Percentiles rank a stretch among this genome's conserved stretches.
Evolutionary conservation across 371 early-diverging fungal genomes (phyloP).

Genomic region (Globomyces sp.): DNA sequence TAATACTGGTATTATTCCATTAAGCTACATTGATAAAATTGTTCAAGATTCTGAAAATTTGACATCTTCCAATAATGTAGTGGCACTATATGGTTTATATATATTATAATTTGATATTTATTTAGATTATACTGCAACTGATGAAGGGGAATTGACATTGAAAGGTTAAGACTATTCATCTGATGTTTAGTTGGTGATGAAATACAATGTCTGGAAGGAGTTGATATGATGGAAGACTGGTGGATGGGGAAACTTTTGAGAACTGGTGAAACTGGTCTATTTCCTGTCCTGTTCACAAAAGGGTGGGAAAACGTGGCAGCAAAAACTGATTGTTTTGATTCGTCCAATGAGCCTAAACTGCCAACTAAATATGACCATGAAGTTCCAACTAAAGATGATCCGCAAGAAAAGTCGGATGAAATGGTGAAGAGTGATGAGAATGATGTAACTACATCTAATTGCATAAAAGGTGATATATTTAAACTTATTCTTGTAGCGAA

Average conservation of each 20-base stretch:
- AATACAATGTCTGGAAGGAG: constrained; percentile 31
- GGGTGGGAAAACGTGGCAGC: constrained; percentile 40
- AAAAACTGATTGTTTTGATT: neutral
- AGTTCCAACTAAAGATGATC: neutral
- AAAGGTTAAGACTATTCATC: neutral
- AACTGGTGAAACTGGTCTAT: constrained; percentile 35
- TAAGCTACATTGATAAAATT: constrained; percentile 59
- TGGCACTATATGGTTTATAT: neutral
- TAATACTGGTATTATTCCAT: constrained; percentile 69
- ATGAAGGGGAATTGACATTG: constrained; percentile 36
- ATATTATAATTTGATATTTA: constrained; percentile 1
- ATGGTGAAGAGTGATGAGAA: neutral
- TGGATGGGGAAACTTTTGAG: constrained; percentile 37
- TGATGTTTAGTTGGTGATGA: constrained; percentile 31
- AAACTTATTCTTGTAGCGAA: constrained; percentile 15
- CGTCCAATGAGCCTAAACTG: neutral
- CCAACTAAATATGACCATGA: too few species aligned
- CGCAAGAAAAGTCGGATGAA: neutral
- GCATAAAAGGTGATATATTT: neutral
- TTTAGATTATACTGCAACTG: constrained; percentile 37
- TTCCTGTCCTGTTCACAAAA: constrained; percentile 36
- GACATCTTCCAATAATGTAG: neutral
- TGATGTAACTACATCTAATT: neutral
- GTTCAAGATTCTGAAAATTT: constrained; percentile 12
- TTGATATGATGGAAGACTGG: constrained; percentile 38